phyloP scores from a whole-genome alignment of 2,329 filamentous ascomycete genomes.

The Aspergillus sp. region DNA sequence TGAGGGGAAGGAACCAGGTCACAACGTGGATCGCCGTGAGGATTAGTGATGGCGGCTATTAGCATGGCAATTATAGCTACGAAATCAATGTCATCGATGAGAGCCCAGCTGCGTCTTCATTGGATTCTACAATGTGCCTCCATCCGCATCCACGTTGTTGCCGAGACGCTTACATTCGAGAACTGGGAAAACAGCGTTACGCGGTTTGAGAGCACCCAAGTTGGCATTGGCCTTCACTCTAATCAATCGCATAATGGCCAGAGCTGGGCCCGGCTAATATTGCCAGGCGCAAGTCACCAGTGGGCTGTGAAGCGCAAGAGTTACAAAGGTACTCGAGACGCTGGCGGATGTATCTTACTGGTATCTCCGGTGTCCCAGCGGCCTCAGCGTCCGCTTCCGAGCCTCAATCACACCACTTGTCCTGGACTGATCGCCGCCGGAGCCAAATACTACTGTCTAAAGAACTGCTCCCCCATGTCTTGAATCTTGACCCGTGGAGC shows the following conservation, averaged over 20 bases:
- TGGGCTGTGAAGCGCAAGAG: neutral
- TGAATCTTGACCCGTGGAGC: neutral
- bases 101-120: conserved; percentile 6
- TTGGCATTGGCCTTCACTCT: neutral
- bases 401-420: neutral
- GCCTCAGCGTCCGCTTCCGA: neutral
- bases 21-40: conserved; percentile 5
- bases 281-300: neutral
- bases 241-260: neutral
- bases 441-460: too few species aligned
- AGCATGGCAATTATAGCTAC: conserved; percentile 1
- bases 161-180: conserved; percentile 11
- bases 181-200: neutral
- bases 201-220: too few species aligned
- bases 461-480: neutral
- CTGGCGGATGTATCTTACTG: conserved; percentile 4
- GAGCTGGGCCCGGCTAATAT: neutral
- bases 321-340: conserved; percentile 5
- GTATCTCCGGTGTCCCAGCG: conserved; percentile 7
- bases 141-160: conserved; percentile 8
- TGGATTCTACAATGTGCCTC: conserved; percentile 9
- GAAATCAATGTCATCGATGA: conserved; percentile 7
- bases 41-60: conserved; percentile 3
- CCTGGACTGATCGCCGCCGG: too few species aligned
- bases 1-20: conserved; percentile 21